phyloP scores from a whole-genome alignment of 768 basidiomycete genomes.

The Cyclocybe aegerita region DNA sequence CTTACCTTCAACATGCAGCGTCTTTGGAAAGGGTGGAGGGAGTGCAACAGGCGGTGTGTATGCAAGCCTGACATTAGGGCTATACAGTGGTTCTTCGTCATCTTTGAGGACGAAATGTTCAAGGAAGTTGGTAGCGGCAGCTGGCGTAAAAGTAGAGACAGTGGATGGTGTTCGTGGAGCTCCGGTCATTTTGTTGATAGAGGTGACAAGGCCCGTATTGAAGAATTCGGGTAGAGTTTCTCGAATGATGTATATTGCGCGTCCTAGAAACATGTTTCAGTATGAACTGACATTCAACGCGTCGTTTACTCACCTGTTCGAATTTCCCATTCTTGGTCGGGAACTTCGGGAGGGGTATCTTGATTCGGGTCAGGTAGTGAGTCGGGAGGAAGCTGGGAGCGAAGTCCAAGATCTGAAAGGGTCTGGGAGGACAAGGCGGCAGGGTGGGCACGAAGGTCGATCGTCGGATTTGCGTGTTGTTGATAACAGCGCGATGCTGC shows the following conservation, averaged over 20 bases:
- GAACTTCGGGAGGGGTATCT: conserved; percentile 34
- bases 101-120: conserved; percentile 28
- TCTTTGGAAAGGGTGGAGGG: conserved; percentile 69
- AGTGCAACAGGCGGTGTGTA: conserved; percentile 70
- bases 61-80: conserved; percentile 55
- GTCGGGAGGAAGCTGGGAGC: conserved; percentile 34
- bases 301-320: conserved; percentile 54
- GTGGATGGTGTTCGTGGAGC: conserved; percentile 25
- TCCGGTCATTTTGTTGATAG: conserved; percentile 47
- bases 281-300: not conserved
- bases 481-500: conserved; percentile 5
- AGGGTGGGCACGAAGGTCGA: not conserved
- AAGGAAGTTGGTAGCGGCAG: conserved; percentile 28
- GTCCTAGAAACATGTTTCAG: conserved; percentile 42
- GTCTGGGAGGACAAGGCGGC: conserved; percentile 9
- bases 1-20: conserved; percentile 70
- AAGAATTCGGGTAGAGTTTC: conserved; percentile 76
- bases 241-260: conserved; percentile 67
- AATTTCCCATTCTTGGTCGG: conserved; percentile 78
- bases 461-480: not conserved
- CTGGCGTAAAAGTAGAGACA: conserved; percentile 16
- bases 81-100: conserved; percentile 55
- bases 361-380: conserved; percentile 25
- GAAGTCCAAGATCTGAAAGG: conserved; percentile 32
- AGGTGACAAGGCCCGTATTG: conserved; percentile 58